Evolutionary conservation across 257 asterid genomes (phyloP), one percentile per base, ranked within the genome.

Genomic region (Petunia axillaris): DNA sequence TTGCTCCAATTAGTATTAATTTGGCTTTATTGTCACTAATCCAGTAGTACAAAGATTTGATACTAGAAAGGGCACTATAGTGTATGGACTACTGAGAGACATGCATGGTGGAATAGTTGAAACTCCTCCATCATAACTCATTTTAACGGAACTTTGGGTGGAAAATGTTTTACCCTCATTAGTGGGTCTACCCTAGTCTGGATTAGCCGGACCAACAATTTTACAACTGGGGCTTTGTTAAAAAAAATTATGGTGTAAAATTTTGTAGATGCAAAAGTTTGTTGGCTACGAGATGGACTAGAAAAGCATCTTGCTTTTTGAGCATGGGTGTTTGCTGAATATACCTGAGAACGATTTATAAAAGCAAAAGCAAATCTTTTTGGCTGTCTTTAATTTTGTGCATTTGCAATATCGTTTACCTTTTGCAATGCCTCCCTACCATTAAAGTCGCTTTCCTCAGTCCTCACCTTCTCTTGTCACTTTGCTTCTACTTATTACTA

Each of bases 241-340:
- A 25, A 25, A 25, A 25, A 25, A 25, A 25, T 25, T 25, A 25
- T 25, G 25, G 25, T 25, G 25, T 25, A 25, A 25, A 25, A 25
- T 25, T 25, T 25, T 25, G 67, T 62, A n/a, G 68, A 4, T 63
- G 68, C 68, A 63, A 63, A 63, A 63, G 67, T 62, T 36, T 36
- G 67, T 62, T 62, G 68, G 68, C 6, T 62, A 35, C 57, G 76
- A 44, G 57, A 43, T 44, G 5, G 76, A 35, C 10, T 46, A 9
- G 77, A 70, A 70, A 70, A 25, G 11, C 59, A 70, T 46, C 76
- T 46, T 25, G 5, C 10, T 46, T 70, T 68, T 8, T 15, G n/a
- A 44, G 40, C 57, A 68, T 25, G 25, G 25, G 25, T 25, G 25
- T 16, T 2, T 68, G 57, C 16, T 57, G 36, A 57, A 57, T n/a